phyloP scores from a whole-genome alignment of 768 basidiomycete genomes.

The Cyathus striatus region DNA sequence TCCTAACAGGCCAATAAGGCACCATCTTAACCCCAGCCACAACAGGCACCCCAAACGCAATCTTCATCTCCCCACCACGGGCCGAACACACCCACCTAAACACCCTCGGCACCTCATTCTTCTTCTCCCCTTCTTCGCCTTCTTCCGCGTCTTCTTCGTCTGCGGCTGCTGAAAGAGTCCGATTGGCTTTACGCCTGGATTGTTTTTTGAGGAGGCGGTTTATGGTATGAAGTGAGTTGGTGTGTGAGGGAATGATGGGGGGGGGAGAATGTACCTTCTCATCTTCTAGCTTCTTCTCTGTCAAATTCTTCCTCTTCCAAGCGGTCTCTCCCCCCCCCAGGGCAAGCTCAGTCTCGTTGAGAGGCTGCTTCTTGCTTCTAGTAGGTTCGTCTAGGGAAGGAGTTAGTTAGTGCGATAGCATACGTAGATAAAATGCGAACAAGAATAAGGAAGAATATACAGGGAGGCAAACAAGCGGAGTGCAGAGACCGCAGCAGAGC shows the following conservation, averaged over 20 bases:
- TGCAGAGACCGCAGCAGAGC: too few species aligned
- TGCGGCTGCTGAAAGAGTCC: slow-evolving; percentile 39
- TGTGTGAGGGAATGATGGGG: too few species aligned
- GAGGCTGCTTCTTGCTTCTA: slow-evolving; percentile 62
- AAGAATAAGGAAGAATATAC: too few species aligned
- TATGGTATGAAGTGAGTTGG: too few species aligned
- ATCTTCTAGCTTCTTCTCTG: slow-evolving; percentile 80
- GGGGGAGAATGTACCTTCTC: slow-evolving; percentile 56
- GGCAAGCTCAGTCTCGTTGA: slow-evolving; percentile 71
- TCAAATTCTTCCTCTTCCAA: slow-evolving; percentile 73
- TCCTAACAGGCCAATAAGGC: too few species aligned
- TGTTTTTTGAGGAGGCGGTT: slow-evolving; percentile 87
- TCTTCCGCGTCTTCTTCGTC: slow-evolving; percentile 30
- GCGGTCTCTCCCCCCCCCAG: slow-evolving; percentile 76
- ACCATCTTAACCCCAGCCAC: too few species aligned
- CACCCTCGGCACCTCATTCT: slow-evolving; percentile 41
- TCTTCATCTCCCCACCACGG: too few species aligned
- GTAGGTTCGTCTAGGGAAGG: too few species aligned
- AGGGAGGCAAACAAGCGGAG: too few species aligned
- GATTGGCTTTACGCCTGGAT: slow-evolving; percentile 59
- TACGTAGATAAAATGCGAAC: too few species aligned
- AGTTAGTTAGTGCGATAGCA: too few species aligned
- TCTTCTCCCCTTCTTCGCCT: slow-evolving; percentile 21
- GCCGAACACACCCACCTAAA: slow-evolving; percentile 73
- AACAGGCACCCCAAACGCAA: too few species aligned